These are phyloP conservation scores for Eucalyptus regnans DNA, from an alignment of 345 rosid species.

Conservation along the genomic window DNA sequence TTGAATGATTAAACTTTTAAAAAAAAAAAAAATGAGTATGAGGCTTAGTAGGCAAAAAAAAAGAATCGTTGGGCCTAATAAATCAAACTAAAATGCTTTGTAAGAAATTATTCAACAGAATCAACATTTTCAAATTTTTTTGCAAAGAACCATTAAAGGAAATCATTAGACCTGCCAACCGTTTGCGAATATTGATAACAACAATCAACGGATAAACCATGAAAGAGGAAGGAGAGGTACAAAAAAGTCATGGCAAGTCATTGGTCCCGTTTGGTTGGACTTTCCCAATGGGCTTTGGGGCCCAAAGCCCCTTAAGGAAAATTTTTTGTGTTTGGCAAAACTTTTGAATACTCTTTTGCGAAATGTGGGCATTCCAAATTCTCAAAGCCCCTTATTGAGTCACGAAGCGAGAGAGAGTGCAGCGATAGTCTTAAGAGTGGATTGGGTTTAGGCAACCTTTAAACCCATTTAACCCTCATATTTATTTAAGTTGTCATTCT, in stretches of 20 bases:
- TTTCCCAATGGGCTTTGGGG: too few species aligned
- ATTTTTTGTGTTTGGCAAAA: too few species aligned
- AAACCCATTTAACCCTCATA: too few species aligned
- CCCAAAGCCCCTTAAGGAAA: too few species aligned
- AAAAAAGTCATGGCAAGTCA: not conserved
- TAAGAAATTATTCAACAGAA: not conserved
- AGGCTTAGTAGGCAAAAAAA: not conserved
- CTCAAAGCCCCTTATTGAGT: too few species aligned
- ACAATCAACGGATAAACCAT: accelerated
- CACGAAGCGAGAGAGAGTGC: too few species aligned
- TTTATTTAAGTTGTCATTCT: not conserved
- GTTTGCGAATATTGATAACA: not conserved
- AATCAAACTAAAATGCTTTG: not conserved
- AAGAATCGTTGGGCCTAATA: not conserved
- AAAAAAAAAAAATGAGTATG: not conserved
- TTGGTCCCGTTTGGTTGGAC: too few species aligned
- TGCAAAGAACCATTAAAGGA: not conserved
- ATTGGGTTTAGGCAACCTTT: accelerated
- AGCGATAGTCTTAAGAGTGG: not conserved
- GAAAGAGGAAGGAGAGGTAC: not conserved
- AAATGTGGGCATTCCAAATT: too few species aligned
- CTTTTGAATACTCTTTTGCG: too few species aligned
- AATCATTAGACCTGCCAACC: not conserved
- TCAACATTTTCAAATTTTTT: not conserved
- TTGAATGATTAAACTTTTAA: not conserved